Percentiles rank a stretch among this genome's conserved stretches.
Conservation (phyloP, 2,329 filamentous ascomycete species). For the Cladosporium phlei region DNA sequence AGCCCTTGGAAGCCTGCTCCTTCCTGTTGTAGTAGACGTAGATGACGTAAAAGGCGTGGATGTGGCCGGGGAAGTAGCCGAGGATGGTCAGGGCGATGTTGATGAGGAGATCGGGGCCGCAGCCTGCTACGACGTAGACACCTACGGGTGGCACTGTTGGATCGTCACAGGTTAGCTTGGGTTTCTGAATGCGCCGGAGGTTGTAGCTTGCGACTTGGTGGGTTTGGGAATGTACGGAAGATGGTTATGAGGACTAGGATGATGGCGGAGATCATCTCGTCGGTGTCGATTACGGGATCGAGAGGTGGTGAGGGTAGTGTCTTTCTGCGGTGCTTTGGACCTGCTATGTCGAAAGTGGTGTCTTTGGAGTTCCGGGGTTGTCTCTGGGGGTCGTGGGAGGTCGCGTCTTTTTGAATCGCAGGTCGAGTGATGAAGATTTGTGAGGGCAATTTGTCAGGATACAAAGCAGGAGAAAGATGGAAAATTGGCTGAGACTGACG, state of each 20-base stretch:
- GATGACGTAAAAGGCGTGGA: conserved; percentile 66
- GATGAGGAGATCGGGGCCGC: conserved; percentile 45
- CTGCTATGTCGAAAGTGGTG: conserved; percentile 4
- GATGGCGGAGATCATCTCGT: conserved; percentile 33
- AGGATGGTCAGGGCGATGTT: conserved; percentile 44
- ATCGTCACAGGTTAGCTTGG: conserved; percentile 4
- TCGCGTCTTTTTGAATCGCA: background rate
- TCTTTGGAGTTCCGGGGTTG: too few relatives aligned
- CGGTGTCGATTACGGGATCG: background rate
- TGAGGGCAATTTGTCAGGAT: too few relatives aligned
- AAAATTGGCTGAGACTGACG: too few relatives aligned
- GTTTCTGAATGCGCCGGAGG: too few relatives aligned
- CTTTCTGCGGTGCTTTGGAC: background rate
- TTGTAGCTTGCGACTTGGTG: background rate
- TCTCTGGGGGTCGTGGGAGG: too few relatives aligned
- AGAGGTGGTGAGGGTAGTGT: background rate
- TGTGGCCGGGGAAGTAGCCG: conserved; percentile 67
- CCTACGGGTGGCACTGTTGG: conserved; percentile 44
- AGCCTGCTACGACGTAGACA: conserved; percentile 47
- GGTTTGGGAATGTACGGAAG: conserved; percentile 33
- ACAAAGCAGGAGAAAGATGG: too few relatives aligned
- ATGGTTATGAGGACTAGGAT: conserved; percentile 44
- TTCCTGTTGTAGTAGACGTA: conserved; percentile 77
- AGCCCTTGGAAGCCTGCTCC: conserved; percentile 58
- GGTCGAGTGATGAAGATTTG: too few relatives aligned